Evolutionary conservation across 2,329 filamentous ascomycete species (phyloP).

Genomic region (Penicillium sp.): DNA sequence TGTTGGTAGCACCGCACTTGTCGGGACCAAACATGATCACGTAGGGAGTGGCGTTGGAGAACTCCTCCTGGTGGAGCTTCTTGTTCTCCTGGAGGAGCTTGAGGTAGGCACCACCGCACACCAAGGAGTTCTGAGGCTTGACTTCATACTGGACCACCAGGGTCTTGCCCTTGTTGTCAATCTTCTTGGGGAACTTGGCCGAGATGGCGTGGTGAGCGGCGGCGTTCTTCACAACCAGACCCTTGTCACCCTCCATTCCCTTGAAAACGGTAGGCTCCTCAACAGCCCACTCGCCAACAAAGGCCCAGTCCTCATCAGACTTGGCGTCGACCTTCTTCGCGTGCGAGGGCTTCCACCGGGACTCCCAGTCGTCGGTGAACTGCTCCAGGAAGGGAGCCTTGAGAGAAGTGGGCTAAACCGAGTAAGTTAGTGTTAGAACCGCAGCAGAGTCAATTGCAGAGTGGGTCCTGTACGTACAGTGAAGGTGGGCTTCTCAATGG

Average conservation of each 20-base stretch:
- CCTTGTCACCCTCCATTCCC: constrained; percentile 93
- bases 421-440: constrained; percentile 1
- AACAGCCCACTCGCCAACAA: constrained; percentile 93
- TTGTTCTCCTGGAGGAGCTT: constrained; percentile 99
- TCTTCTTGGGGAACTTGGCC: constrained; percentile 94
- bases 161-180: constrained; percentile 96
- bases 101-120: constrained; percentile 98
- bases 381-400: constrained; percentile 97
- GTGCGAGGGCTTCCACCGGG: constrained; percentile 89
- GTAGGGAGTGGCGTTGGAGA: constrained; percentile 95
- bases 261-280: constrained; percentile 91
- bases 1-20: constrained; percentile 99
- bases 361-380: constrained; percentile 95
- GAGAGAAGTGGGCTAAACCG: constrained; percentile 72
- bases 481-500: constrained; percentile 75
- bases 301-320: constrained; percentile 90
- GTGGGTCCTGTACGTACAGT: constrained; percentile 66
- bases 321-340: constrained; percentile 92
- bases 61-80: constrained; percentile 94
- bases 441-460: background rate
- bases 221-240: constrained; percentile 95
- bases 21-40: constrained; percentile 99
- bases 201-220: constrained; percentile 99
- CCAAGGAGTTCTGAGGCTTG: constrained; percentile 95
- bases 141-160: constrained; percentile 99